Conservation (phyloP, 2,329 filamentous ascomycete species). For the Grosmannia huntii region DNA sequence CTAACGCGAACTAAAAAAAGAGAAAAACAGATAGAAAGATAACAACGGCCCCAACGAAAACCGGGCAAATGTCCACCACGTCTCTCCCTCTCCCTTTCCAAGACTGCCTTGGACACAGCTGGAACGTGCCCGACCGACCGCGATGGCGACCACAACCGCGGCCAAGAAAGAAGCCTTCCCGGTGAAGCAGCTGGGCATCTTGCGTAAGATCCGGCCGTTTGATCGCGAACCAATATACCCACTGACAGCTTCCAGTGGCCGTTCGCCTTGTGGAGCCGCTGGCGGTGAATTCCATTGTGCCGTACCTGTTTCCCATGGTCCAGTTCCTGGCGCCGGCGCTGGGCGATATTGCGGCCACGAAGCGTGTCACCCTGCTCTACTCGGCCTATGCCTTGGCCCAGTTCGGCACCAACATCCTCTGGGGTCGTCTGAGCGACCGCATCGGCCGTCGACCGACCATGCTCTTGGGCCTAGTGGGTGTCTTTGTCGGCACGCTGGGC, state of each 20-base stretch:
- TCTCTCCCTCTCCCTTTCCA: too few relatives aligned
- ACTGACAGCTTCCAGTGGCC: conserved; percentile 2
- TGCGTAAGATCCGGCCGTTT: neutral
- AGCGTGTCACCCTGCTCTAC: conserved; percentile 5
- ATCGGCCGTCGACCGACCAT: conserved; percentile 7
- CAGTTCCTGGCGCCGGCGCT: neutral
- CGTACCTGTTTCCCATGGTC: conserved; percentile 7
- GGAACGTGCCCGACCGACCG: neutral
- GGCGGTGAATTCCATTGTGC: conserved; percentile 7
- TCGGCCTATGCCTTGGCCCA: conserved; percentile 5
- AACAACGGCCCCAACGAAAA: too few relatives aligned
- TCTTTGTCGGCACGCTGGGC: conserved; percentile 5
- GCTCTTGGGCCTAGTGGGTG: conserved; percentile 4
- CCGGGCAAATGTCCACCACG: too few relatives aligned
- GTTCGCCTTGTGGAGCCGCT: conserved; percentile 9
- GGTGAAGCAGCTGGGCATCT: neutral
- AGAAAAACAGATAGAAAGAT: too few relatives aligned
- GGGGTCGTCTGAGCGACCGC: conserved; percentile 7
- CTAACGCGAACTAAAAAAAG: too few relatives aligned
- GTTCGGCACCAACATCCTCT: conserved; percentile 6
- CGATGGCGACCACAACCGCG: neutral
- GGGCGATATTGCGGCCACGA: conserved; percentile 5
- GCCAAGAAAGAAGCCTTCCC: neutral
- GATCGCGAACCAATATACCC: neutral
- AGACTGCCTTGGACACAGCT: neutral